These are phyloP conservation scores for Pontederia paniculata DNA, from an alignment of 176 grass and related monocot species.

Conservation along the genomic window DNA sequence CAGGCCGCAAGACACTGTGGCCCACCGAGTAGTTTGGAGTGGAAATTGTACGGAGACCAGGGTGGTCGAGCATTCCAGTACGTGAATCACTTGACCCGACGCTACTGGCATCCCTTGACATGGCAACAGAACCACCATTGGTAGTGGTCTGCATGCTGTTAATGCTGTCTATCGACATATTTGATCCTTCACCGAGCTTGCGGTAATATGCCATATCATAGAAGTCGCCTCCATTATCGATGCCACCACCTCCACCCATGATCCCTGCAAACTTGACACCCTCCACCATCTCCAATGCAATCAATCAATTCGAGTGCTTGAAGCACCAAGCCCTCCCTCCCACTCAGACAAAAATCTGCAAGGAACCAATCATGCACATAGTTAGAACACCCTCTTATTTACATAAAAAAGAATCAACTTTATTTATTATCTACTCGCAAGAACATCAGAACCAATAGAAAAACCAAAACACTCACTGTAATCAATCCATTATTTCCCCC, in stretches of 20 bases:
- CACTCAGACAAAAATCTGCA: no score
- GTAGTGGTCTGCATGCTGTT: conserved; percentile 28
- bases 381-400: no score
- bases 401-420: no score
- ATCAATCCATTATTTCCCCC: no score
- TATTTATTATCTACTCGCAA: no score
- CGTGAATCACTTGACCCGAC: conserved; percentile 54
- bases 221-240: conserved; percentile 33
- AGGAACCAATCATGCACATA: no score
- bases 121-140: conserved; percentile 37
- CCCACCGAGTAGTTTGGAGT: conserved; percentile 30
- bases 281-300: conserved; percentile 33
- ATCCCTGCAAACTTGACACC: conserved; percentile 42
- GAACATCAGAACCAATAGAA: no score
- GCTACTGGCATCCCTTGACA: conserved; percentile 49
- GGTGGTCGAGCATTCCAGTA: conserved; percentile 56
- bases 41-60: conserved; percentile 32
- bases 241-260: conserved; percentile 28
- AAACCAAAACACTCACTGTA: no score
- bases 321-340: no score
- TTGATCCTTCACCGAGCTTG: conserved; percentile 45
- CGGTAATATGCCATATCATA: conserved; percentile 41
- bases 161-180: conserved; percentile 53
- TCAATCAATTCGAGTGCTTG: no score
- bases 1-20: conserved; percentile 24